Base-by-base conservation (phyloP, 768 basidiomycete species). In the Sutorius australiensis region DNA sequence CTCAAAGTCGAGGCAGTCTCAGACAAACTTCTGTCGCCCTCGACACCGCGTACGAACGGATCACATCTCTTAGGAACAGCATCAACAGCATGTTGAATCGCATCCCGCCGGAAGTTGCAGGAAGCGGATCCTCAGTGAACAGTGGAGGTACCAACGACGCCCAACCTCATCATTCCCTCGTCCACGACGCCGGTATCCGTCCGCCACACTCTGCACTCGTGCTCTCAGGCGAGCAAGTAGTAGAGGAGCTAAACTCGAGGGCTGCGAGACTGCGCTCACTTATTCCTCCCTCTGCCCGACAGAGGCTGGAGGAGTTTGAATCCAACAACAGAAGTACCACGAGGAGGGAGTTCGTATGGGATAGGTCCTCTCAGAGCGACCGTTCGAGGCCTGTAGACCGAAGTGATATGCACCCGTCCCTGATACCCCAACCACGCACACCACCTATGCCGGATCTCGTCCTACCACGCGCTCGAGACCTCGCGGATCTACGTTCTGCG, bases 11-110 rank as follows among this genome's bases (percentile, higher is more conserved):
- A 50, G 64, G 64, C 42, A 75, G 59, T 61, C 67, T 82, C 30
- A 77, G 77, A 32, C 73, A 76, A 50, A 79, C 80, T n/a, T 76
- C 81, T 37, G 68, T 71, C n/a, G 77, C 77, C 7, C 69, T 83
- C 36, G 79, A 82, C 49, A 74, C 76, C 33, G 82, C 80, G 19
- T 81, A 80, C 64, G 74, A 72, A 56, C 76, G 79, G 42, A 78
- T 84, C 61, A 75, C 76, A 45, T 77, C 79, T 65, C 75, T 83
- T 46, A 76, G 82, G 53, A 75, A 74, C 30, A 80, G 73, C 56
- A 72, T 84, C 33, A 67, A 76, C 46, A 72, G 73, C 53, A 66
- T 81, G 55, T 56, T 71, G 60, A 63, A 61, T 56, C 65, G 67
- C 54, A 67, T 80, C 54, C 72, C 73, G 46, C 75, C 76, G 16